phyloP scores from a whole-genome alignment of 345 rosid genomes.

The Raphanus raphanistrum region DNA sequence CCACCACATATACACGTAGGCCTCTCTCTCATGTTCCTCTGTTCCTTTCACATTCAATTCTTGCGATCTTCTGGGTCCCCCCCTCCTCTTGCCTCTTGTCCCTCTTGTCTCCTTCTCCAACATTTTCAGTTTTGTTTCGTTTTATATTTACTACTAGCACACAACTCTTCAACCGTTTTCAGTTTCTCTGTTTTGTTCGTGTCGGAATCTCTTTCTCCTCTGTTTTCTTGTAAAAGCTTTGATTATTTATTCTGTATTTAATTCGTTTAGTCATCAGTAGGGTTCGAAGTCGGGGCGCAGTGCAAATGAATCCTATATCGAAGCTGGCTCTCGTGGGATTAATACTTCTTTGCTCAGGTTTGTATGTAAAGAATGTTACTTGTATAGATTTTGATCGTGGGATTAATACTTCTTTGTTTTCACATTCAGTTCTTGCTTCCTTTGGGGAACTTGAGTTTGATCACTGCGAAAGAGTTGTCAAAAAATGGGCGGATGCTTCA shows the following conservation, averaged over 20 bases:
- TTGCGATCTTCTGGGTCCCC: slow-evolving; percentile 30
- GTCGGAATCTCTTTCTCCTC: neutral
- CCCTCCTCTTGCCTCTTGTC: neutral
- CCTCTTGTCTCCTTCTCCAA: slow-evolving; percentile 3
- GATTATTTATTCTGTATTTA: neutral
- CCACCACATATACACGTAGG: slow-evolving; percentile 44
- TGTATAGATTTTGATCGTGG: neutral
- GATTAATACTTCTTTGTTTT: too few relatives aligned
- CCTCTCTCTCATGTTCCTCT: slow-evolving; percentile 30
- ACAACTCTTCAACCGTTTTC: neutral
- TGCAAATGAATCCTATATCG: slow-evolving; percentile 47
- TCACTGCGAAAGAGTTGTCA: slow-evolving; percentile 66
- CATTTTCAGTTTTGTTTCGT: slow-evolving; percentile 18
- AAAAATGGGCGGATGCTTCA: slow-evolving; percentile 59
- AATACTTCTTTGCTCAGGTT: slow-evolving; percentile 57
- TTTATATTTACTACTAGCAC: neutral
- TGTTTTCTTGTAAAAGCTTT: neutral
- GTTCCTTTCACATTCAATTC: slow-evolving; percentile 25
- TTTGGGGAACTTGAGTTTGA: slow-evolving; percentile 46
- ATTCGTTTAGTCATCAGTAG: slow-evolving; percentile 11
- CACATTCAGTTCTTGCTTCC: slow-evolving; percentile 47
- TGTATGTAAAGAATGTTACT: neutral
- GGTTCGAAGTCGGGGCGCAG: slow-evolving; percentile 11
- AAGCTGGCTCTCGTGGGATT: slow-evolving; percentile 43
- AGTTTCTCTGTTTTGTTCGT: slow-evolving; percentile 20